phyloP scores from a whole-genome alignment of 805 yeast species.

The Ogataea nakhonphanomensis region DNA sequence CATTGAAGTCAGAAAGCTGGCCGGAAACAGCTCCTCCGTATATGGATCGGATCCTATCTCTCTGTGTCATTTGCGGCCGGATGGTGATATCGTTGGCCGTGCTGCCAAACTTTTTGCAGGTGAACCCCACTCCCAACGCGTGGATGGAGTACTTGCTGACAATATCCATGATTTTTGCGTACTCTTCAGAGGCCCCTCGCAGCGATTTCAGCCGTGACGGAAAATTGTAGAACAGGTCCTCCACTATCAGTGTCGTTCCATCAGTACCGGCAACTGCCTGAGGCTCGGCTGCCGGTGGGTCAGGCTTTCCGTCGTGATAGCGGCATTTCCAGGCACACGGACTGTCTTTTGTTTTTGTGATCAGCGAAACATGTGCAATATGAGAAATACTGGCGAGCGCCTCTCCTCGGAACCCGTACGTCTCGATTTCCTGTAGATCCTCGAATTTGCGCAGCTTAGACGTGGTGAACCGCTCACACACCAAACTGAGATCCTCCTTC shows the following conservation, averaged over 20 bases:
- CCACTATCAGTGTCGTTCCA: slow-evolving; percentile 84
- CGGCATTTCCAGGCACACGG: slow-evolving; percentile 68
- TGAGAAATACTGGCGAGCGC: slow-evolving; percentile 94
- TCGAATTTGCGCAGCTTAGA: slow-evolving; percentile 75
- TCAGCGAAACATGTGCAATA: slow-evolving; percentile 74
- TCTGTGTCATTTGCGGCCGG: slow-evolving; percentile 43
- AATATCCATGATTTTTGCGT: slow-evolving; percentile 71
- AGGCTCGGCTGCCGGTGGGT: slow-evolving; percentile 45
- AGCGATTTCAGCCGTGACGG: slow-evolving; percentile 74
- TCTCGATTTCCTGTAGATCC: slow-evolving; percentile 65
- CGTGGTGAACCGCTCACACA: slow-evolving; percentile 93
- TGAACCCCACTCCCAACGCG: slow-evolving; percentile 62
- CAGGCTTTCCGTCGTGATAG: slow-evolving; percentile 65
- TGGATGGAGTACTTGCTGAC: slow-evolving; percentile 82
- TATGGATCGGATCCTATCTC: slow-evolving; percentile 69
- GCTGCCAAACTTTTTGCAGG: slow-evolving; percentile 79
- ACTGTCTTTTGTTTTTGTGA: slow-evolving; percentile 61
- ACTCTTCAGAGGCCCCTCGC: slow-evolving; percentile 68
- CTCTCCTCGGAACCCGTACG: slow-evolving; percentile 96
- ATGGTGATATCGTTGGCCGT: slow-evolving; percentile 63
- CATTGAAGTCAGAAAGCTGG: slow-evolving; percentile 51
- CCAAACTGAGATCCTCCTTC: slow-evolving; percentile 65
- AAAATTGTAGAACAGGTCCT: slow-evolving; percentile 84
- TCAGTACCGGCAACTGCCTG: slow-evolving; percentile 79
- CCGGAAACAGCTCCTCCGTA: slow-evolving; percentile 69